Conservation (phyloP, 2,329 filamentous ascomycete genomes). For the Colletotrichum liaoningense region DNA sequence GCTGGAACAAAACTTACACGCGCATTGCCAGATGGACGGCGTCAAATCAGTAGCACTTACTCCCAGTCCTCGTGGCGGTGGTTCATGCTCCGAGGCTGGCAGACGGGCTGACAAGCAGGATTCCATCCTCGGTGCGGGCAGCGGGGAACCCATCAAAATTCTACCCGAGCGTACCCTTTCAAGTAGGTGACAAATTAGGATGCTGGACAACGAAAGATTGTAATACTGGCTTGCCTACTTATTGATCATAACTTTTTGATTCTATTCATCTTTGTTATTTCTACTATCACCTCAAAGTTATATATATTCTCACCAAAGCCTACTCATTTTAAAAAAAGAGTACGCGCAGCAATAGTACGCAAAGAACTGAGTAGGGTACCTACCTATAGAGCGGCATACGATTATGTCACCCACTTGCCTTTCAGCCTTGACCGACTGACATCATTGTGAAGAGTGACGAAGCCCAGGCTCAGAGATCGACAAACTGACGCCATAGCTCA, state of each 20-base stretch:
- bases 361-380: no score
- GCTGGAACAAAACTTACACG: not conserved
- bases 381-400: no score
- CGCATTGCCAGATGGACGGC: not conserved
- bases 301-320: no score
- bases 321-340: no score
- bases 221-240: no score
- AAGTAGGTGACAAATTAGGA: no score
- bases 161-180: slow-evolving; percentile 9
- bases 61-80: not conserved
- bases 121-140: slow-evolving; percentile 19
- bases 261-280: no score
- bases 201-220: no score
- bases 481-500: slow-evolving; percentile 29
- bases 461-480: slow-evolving; percentile 28
- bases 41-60: not conserved
- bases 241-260: no score
- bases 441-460: slow-evolving; percentile 33
- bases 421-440: slow-evolving; percentile 32
- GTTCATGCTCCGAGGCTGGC: not conserved
- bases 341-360: no score
- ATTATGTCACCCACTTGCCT: not conserved
- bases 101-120: slow-evolving; percentile 7
- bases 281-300: no score
- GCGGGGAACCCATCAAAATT: slow-evolving; percentile 29